Evolutionary conservation across 1,284 basidiomycete species (phyloP), one percentile per base, ranked within the genome.

Genomic region (Ustilago shanxiensis): DNA sequence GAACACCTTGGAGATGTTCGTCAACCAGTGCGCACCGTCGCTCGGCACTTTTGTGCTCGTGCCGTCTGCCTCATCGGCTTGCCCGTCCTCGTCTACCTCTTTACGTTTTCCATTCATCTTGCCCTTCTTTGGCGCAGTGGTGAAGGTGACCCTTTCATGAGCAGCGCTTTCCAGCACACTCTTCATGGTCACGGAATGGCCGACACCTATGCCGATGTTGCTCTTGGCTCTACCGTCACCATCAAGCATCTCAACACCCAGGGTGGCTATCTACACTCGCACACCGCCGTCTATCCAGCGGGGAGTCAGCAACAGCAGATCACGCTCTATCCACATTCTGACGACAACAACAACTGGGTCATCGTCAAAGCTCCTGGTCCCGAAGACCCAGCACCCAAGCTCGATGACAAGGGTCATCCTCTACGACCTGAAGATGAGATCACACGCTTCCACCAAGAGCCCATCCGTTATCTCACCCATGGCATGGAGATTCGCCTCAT

Each of bases 91-190:
- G 95, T 99, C 87, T 99, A 99, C 88, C 93, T 98, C 92, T 86
- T 89, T 83, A 95, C 95, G 91, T 99, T 99, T 88, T 90, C 92
- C 85, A 91, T 99, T 60, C 97, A 99, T 86, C 96, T 99, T 87
- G 87, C 91, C 85, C 90, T 99, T 73, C 89, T 99, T 35, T 90
- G 91, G 83, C 92, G 91, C 86, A 93, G 93, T 2, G 97, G 97
- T 35, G 95, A 98, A 66, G 97, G 97, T 1, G 97, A 99, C 86
- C 94, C 95, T 0, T 99, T 99, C 87, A 99, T 99, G 97, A 95
- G 93, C 88, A 94, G 95, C 14, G 94, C 95, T 82, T 99, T 99
- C 88, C 95, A 98, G 87, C 95, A 98, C 85, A 98, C 95, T 0
- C 89, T 99, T 9, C 89, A 92, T n/a, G 95, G 95, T 9, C 91